Evolutionary conservation across 306 rosid species (phyloP).

Genomic region (Corylus heterophylla): DNA sequence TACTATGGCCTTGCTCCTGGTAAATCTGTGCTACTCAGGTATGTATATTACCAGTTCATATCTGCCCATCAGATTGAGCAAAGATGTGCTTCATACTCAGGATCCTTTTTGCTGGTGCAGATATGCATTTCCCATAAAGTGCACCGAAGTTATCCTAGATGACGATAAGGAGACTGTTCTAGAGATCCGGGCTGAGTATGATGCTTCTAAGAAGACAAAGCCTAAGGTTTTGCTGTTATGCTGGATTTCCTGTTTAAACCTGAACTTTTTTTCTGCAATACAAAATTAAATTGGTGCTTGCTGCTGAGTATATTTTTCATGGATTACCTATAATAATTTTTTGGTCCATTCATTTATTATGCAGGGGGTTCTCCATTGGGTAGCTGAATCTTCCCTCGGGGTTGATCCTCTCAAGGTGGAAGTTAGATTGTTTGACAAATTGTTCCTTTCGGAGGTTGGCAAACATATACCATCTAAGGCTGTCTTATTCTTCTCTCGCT

Average conservation of each 20-base stretch:
- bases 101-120: constrained; percentile 40
- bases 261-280: constrained; percentile 14
- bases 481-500: not conserved
- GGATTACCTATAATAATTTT: not conserved
- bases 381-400: constrained; percentile 76
- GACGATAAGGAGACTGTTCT: constrained; percentile 82
- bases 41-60: constrained; percentile 23
- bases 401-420: constrained; percentile 84
- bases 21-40: constrained; percentile 92
- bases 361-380: constrained; percentile 99
- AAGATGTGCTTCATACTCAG: constrained; percentile 7
- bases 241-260: constrained; percentile 14
- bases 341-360: not conserved
- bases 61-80: constrained; percentile 11
- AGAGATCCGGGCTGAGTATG: constrained; percentile 89
- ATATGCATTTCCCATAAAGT: constrained; percentile 93
- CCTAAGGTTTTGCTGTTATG: constrained; percentile 72
- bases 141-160: constrained; percentile 80
- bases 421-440: constrained; percentile 82
- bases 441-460: constrained; percentile 85
- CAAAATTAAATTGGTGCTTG: constrained; percentile 5
- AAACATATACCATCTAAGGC: constrained; percentile 11
- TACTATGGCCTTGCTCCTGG: constrained; percentile 98
- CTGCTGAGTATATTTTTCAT: not conserved
- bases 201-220: constrained; percentile 86